Conservation (phyloP, 2,329 filamentous ascomycete species). For the Hortaea werneckii region DNA sequence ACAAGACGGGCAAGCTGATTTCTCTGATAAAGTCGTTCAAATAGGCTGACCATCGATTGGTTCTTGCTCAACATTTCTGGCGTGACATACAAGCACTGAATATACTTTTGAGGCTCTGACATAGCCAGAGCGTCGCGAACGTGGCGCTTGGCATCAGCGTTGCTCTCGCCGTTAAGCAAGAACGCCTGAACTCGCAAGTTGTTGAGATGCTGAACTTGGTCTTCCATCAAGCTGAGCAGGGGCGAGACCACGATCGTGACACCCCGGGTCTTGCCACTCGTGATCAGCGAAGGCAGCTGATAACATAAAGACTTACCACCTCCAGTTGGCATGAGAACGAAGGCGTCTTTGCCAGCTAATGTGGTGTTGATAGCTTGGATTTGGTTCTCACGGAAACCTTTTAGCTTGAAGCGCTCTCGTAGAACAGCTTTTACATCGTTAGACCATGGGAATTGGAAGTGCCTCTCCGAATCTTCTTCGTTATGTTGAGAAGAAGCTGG, state of each 20-base stretch:
- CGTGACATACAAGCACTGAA: constrained; percentile 88
- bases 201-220: constrained; percentile 78
- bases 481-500: constrained; percentile 10
- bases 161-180: constrained; percentile 69
- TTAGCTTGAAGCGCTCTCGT: constrained; percentile 72
- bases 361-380: constrained; percentile 94
- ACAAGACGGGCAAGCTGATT: constrained; percentile 78
- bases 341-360: constrained; percentile 74
- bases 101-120: constrained; percentile 57
- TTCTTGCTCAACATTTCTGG: constrained; percentile 94
- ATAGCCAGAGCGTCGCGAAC: constrained; percentile 57
- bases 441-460: constrained; percentile 60
- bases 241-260: constrained; percentile 94
- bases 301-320: constrained; percentile 97
- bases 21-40: constrained; percentile 59
- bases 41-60: constrained; percentile 51
- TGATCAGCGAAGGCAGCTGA: constrained; percentile 79
- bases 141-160: constrained; percentile 49
- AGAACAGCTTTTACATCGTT: constrained; percentile 71
- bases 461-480: constrained; percentile 13
- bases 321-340: constrained; percentile 95
- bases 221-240: constrained; percentile 89
- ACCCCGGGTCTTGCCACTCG: constrained; percentile 68
- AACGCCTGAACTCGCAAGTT: constrained; percentile 68
- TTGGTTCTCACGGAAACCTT: constrained; percentile 82